Conservation (phyloP, 2,329 filamentous ascomycete species). For the Verticillium albo-atrum region DNA sequence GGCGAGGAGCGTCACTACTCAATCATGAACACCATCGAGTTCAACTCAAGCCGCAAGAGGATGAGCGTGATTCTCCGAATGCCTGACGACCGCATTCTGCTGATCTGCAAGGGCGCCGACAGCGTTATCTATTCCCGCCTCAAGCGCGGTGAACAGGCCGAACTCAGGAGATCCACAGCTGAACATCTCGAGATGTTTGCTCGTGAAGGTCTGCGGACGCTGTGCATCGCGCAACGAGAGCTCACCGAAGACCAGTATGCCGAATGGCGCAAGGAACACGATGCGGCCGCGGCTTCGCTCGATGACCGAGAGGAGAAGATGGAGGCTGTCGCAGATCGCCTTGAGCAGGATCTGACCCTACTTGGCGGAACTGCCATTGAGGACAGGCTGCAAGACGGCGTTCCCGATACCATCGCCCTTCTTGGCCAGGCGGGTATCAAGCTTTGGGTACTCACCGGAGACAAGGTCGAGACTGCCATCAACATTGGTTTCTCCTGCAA, state of each 20-base stretch:
- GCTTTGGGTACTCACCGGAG: slow-evolving; percentile 95
- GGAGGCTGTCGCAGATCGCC: slow-evolving; percentile 81
- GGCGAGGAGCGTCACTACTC: slow-evolving; percentile 81
- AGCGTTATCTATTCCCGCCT: slow-evolving; percentile 94
- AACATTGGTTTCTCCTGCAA: slow-evolving; percentile 99
- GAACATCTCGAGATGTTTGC: slow-evolving; percentile 97
- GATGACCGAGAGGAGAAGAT: slow-evolving; percentile 88
- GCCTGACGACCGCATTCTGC: slow-evolving; percentile 82
- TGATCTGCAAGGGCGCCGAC: slow-evolving; percentile 97
- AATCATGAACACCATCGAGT: slow-evolving; percentile 92
- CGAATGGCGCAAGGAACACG: slow-evolving; percentile 81
- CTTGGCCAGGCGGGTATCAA: slow-evolving; percentile 94
- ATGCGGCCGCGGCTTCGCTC: slow-evolving; percentile 78
- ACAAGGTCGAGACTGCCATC: slow-evolving; percentile 99
- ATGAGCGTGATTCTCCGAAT: slow-evolving; percentile 98
- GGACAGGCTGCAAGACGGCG: slow-evolving; percentile 92
- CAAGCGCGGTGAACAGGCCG: slow-evolving; percentile 76
- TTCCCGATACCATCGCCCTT: slow-evolving; percentile 90
- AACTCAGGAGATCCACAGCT: slow-evolving; percentile 77
- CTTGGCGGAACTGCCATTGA: slow-evolving; percentile 96
- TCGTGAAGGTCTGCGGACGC: slow-evolving; percentile 85
- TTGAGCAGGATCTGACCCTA: slow-evolving; percentile 84
- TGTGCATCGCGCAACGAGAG: slow-evolving; percentile 85
- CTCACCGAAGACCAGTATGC: slow-evolving; percentile 79
- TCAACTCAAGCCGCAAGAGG: slow-evolving; percentile 92